phyloP scores from a whole-genome alignment of 2,329 filamentous ascomycete genomes.

The Drechslerella dactyloides region DNA sequence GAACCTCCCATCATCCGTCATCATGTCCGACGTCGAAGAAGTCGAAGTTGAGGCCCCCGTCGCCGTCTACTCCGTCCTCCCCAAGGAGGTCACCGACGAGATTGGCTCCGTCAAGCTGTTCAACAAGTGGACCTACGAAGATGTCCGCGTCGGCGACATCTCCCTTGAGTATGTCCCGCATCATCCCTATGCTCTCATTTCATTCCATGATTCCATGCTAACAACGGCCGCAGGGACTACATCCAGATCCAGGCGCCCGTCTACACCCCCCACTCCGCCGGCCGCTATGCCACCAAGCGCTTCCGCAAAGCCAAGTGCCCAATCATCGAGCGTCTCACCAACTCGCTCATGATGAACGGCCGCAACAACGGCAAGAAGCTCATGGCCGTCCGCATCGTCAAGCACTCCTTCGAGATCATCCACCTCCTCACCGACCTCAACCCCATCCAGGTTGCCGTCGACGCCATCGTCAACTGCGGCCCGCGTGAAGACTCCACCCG shows the following conservation, averaged over 20 bases:
- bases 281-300: constrained; percentile 98
- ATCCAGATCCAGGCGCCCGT: constrained; percentile 99
- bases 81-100: constrained; percentile 89
- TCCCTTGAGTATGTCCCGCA: constrained; percentile 87
- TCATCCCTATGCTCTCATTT: constrained; percentile 52
- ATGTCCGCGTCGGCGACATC: constrained; percentile 99
- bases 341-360: constrained; percentile 99
- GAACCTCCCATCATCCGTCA: constrained; percentile 60
- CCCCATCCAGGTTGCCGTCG: constrained; percentile 99
- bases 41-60: constrained; percentile 92
- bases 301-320: constrained; percentile 99
- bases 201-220: constrained; percentile 53
- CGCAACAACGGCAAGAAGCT: constrained; percentile 99
- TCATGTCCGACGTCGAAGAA: constrained; percentile 94
- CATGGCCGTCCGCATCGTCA: constrained; percentile 99
- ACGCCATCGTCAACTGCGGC: constrained; percentile 99
- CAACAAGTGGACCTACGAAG: constrained; percentile 98
- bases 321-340: constrained; percentile 99
- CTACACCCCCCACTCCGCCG: constrained; percentile 98
- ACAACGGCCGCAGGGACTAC: constrained; percentile 77
- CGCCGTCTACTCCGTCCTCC: constrained; percentile 77
- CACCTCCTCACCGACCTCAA: constrained; percentile 99
- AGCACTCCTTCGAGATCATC: constrained; percentile 99
- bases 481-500: constrained; percentile 99
- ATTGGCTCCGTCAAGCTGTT: constrained; percentile 94